Evolutionary conservation across 352 stramenopile species (phyloP).

Genomic region (Globisporangium yorkense): DNA sequence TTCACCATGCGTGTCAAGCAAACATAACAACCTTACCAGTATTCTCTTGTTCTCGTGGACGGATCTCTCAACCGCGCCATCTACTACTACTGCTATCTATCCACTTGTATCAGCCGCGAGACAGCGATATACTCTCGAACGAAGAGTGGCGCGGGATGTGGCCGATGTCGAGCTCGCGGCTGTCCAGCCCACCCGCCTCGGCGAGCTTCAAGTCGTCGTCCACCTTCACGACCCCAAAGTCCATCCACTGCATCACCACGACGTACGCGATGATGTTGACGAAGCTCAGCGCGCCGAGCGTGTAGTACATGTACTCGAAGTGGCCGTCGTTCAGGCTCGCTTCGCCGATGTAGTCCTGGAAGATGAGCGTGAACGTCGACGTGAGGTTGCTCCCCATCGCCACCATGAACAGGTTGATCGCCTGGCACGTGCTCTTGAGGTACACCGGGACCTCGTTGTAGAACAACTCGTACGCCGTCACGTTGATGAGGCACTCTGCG

Average conservation of each 20-base stretch:
- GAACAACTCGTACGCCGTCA: conserved; percentile 85
- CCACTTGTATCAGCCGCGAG: neutral
- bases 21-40: too few relatives aligned
- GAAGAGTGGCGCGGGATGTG: conserved; percentile 62
- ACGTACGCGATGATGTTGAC: conserved; percentile 74
- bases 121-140: conserved; percentile 61
- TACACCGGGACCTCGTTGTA: conserved; percentile 86
- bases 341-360: conserved; percentile 68
- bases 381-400: conserved; percentile 86
- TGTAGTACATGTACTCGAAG: conserved; percentile 90
- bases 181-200: conserved; percentile 23
- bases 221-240: conserved; percentile 80
- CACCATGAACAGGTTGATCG: conserved; percentile 87
- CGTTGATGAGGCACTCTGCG: conserved; percentile 86
- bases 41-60: neutral
- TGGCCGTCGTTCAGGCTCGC: conserved; percentile 71
- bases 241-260: conserved; percentile 82
- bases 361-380: conserved; percentile 84
- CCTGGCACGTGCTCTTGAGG: conserved; percentile 84
- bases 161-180: conserved; percentile 60
- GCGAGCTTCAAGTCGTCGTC: conserved; percentile 66
- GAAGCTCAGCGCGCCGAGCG: conserved; percentile 58
- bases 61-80: neutral
- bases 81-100: neutral
- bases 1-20: too few relatives aligned